Evolutionary conservation across 2,329 filamentous ascomycete genomes (phyloP).

Genomic region (Fusarium continuum): DNA sequence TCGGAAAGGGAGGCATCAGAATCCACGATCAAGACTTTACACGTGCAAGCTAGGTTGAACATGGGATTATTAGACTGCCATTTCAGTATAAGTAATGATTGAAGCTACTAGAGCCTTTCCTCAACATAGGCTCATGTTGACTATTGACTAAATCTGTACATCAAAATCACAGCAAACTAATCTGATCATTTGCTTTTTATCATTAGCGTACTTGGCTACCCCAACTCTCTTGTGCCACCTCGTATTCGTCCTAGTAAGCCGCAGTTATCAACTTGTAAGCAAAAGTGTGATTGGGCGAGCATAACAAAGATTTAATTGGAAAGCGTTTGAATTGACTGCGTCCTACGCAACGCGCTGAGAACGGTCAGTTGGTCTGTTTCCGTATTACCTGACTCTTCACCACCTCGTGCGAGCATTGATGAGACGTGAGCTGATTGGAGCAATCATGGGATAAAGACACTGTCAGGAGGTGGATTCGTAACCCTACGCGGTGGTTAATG

Average conservation of each 20-base stretch:
- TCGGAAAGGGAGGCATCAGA: background rate
- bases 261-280: background rate
- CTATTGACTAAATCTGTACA: too few species aligned
- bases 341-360: background rate
- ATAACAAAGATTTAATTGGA: background rate
- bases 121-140: too few species aligned
- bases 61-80: too few species aligned
- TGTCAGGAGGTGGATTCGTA: background rate
- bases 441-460: background rate
- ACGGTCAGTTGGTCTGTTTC: background rate
- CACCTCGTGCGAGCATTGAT: background rate
- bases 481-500: background rate
- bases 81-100: too few species aligned
- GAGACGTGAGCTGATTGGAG: background rate
- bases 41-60: too few species aligned
- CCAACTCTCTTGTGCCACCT: background rate
- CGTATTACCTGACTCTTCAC: background rate
- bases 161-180: too few species aligned
- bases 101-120: too few species aligned
- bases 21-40: too few species aligned
- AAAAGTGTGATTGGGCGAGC: background rate
- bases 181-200: too few species aligned
- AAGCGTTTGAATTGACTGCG: background rate
- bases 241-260: conserved; percentile 2
- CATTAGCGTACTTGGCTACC: background rate